Evolutionary conservation across 371 early-diverging fungal genomes (phyloP).

Genomic region (Syncephalastrum sp.): DNA sequence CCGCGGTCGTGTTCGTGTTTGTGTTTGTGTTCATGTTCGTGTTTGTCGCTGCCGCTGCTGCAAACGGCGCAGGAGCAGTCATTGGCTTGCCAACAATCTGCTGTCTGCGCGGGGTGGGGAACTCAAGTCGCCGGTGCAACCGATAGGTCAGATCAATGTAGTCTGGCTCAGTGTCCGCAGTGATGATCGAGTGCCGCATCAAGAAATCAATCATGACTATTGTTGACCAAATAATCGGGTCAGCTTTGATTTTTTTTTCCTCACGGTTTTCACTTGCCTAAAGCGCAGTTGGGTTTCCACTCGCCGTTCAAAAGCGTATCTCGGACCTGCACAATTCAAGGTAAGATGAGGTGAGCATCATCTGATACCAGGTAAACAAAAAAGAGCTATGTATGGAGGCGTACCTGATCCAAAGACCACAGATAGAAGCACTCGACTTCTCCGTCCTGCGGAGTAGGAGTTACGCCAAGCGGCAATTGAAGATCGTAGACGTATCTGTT

Average conservation of each 20-base stretch:
- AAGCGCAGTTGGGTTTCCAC: slow-evolving; percentile 89
- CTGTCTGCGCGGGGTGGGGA: slow-evolving; percentile 56
- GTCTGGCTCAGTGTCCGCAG: slow-evolving; percentile 79
- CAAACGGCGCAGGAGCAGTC: slow-evolving; percentile 4
- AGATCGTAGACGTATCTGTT: slow-evolving; percentile 80
- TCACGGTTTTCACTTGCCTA: not conserved
- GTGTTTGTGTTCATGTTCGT: not conserved
- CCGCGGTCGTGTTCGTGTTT: not conserved
- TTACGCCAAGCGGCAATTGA: slow-evolving; percentile 60
- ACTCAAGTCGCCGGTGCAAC: slow-evolving; percentile 66
- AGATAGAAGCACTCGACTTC: slow-evolving; percentile 86
- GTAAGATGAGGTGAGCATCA: not conserved
- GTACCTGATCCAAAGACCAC: slow-evolving; percentile 69
- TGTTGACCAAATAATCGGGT: not conserved
- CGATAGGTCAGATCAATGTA: slow-evolving; percentile 68
- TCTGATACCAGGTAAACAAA: not conserved
- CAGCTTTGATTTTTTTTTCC: too few species aligned
- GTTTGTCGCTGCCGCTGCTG: slow-evolving; percentile 1
- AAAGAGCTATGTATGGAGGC: not conserved
- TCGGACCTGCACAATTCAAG: slow-evolving; percentile 30
- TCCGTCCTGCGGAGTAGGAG: slow-evolving; percentile 82
- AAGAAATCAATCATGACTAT: slow-evolving; percentile 81
- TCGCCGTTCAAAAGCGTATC: slow-evolving; percentile 55
- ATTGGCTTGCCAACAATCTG: too few species aligned
- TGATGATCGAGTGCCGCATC: slow-evolving; percentile 73